Conservation (phyloP, 2,329 filamentous ascomycete species). For the Sporothrix protearum region DNA sequence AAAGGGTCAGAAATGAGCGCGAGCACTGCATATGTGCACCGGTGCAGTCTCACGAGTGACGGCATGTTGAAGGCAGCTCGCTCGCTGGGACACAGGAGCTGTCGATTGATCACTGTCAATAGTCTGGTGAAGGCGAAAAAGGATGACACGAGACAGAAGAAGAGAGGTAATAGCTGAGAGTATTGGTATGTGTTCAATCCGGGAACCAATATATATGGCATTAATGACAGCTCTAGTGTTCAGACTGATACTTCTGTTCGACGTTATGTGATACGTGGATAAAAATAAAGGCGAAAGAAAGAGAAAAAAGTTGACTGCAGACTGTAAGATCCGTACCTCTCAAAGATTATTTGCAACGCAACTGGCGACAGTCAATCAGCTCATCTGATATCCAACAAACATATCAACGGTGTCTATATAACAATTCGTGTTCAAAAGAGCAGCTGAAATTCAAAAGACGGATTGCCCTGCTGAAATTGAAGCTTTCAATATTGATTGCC, state of each 20-base stretch:
- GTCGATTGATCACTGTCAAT: background rate
- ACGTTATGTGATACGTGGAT: background rate
- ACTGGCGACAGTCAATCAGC: background rate
- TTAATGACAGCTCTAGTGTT: background rate
- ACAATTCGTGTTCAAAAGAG: background rate
- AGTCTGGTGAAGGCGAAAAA: background rate
- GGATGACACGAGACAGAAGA: background rate
- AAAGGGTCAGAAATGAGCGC: background rate
- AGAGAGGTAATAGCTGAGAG: background rate
- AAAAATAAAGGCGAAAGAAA: background rate
- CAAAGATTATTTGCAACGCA: background rate
- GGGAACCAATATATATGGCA: background rate
- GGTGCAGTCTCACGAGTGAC: background rate
- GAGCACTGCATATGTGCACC: background rate
- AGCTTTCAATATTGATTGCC: background rate
- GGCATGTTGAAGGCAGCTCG: background rate
- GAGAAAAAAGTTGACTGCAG: background rate
- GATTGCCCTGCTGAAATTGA: background rate
- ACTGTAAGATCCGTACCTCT: background rate
- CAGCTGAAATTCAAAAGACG: background rate
- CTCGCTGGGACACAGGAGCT: background rate
- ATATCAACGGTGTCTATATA: background rate
- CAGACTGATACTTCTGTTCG: background rate
- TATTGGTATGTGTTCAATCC: background rate
- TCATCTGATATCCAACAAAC: background rate